Evolutionary conservation across 495 filamentous ascomycete species (phyloP).

Genomic region (Penicillium angulare): DNA sequence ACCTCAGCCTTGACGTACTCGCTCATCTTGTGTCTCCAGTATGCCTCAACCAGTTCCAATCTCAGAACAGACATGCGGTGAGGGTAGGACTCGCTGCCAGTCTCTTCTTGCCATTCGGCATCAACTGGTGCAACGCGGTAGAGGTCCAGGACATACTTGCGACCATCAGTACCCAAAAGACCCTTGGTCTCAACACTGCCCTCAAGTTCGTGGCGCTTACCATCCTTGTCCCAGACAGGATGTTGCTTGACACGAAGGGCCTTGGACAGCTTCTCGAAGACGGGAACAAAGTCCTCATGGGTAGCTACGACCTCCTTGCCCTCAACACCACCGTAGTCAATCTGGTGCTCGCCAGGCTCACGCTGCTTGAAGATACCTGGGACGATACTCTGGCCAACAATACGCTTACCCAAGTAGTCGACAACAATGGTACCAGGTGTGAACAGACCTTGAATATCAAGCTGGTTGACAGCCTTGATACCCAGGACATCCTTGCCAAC

Average conservation of each 20-base stretch:
- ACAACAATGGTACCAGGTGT: slow-evolving; percentile 95
- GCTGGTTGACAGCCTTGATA: slow-evolving; percentile 91
- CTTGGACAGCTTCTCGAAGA: slow-evolving; percentile 89
- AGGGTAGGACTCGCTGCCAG: slow-evolving; percentile 69
- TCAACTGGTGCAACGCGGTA: slow-evolving; percentile 94
- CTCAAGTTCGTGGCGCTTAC: slow-evolving; percentile 85
- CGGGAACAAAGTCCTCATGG: slow-evolving; percentile 76
- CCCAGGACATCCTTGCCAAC: slow-evolving; percentile 96
- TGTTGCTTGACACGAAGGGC: slow-evolving; percentile 89
- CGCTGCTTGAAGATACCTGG: slow-evolving; percentile 99
- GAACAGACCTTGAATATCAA: slow-evolving; percentile 91
- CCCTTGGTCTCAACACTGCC: slow-evolving; percentile 98
- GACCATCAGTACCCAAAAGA: slow-evolving; percentile 90
- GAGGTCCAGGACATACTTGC: slow-evolving; percentile 95
- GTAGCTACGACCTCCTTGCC: slow-evolving; percentile 93
- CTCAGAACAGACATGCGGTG: slow-evolving; percentile 94
- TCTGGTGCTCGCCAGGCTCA: slow-evolving; percentile 95
- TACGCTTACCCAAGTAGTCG: slow-evolving; percentile 94
- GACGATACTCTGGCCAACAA: slow-evolving; percentile 97
- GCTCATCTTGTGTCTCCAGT: slow-evolving; percentile 80
- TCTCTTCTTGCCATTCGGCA: slow-evolving; percentile 82
- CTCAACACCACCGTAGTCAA: slow-evolving; percentile 97
- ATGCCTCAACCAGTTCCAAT: slow-evolving; percentile 81
- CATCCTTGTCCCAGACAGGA: slow-evolving; percentile 96
- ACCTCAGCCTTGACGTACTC: slow-evolving; percentile 80